Percentiles rank a stretch among this genome's conserved stretches.
Evolutionary conservation across 1,139 yeast genomes (phyloP).

Genomic region (Scheffersomyces segobiensis): DNA sequence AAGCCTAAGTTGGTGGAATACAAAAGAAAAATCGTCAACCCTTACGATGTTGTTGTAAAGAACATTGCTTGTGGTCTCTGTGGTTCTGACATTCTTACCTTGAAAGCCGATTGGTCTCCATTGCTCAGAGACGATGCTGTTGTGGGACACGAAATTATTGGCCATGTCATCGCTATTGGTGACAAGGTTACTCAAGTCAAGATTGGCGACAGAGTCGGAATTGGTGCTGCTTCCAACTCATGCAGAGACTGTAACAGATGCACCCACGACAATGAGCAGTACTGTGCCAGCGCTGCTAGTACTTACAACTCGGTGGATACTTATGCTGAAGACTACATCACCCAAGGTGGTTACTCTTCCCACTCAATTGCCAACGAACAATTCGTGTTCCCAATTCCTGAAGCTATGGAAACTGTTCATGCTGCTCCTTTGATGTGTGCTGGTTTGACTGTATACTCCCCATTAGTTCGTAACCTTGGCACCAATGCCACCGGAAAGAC

Average conservation of each 20-base stretch:
- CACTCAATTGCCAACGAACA: constrained; percentile 55
- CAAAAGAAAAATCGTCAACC: constrained; percentile 36
- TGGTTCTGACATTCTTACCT: constrained; percentile 57
- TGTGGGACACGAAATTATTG: constrained; percentile 58
- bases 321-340: constrained; percentile 33
- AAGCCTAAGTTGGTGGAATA: constrained; percentile 43
- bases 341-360: constrained; percentile 65
- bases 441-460: constrained; percentile 64
- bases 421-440: constrained; percentile 73
- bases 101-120: constrained; percentile 44
- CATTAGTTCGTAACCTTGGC: constrained; percentile 42
- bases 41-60: constrained; percentile 47
- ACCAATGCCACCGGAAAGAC: constrained; percentile 33
- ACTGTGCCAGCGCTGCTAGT: constrained; percentile 42
- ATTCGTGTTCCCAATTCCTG: constrained; percentile 60
- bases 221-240: constrained; percentile 54
- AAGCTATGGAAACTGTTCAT: constrained; percentile 39
- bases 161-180: constrained; percentile 54
- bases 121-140: constrained; percentile 26
- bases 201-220: constrained; percentile 63
- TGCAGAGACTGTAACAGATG: constrained; percentile 55
- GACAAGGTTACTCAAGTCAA: constrained; percentile 43
- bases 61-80: constrained; percentile 59
- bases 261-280: constrained; percentile 45
- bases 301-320: constrained; percentile 48